Conservation (phyloP, 768 basidiomycete genomes). For the Trametes punicea region DNA sequence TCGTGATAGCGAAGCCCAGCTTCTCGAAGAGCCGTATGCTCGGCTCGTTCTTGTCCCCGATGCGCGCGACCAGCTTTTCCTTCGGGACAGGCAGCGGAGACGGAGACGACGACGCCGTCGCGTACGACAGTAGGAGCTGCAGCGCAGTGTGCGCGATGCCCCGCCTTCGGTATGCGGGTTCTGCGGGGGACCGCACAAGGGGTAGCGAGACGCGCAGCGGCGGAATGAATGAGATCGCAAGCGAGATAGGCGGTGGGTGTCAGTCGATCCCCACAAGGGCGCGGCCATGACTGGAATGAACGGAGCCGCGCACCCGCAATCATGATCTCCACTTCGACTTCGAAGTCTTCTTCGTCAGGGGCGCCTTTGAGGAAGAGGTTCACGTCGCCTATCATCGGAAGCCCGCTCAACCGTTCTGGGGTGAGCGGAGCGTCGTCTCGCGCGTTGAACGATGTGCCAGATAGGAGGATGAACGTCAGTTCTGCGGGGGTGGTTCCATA, state of each 20-base stretch:
- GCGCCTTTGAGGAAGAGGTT: constrained; percentile 80
- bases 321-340: constrained; percentile 91
- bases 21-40: constrained; percentile 72
- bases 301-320: constrained; percentile 61
- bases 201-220: not conserved
- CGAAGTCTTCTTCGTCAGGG: constrained; percentile 37
- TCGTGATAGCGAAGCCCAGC: constrained; percentile 71
- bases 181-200: constrained; percentile 33
- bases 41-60: constrained; percentile 63
- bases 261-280: not conserved
- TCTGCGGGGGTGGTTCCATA: constrained; percentile 39
- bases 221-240: not conserved
- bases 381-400: constrained; percentile 87
- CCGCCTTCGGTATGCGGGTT: constrained; percentile 61
- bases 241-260: not conserved
- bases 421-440: constrained; percentile 7
- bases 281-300: not conserved
- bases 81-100: constrained; percentile 42
- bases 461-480: constrained; percentile 86
- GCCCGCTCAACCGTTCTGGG: constrained; percentile 31
- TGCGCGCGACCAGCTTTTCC: constrained; percentile 59
- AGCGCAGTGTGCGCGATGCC: constrained; percentile 65
- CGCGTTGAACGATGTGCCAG: constrained; percentile 29
- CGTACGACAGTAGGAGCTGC: constrained; percentile 65
- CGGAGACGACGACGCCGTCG: constrained; percentile 37